Base-by-base conservation (phyloP, 371 early-diverging fungal species). In the Mortierella sp. region DNA sequence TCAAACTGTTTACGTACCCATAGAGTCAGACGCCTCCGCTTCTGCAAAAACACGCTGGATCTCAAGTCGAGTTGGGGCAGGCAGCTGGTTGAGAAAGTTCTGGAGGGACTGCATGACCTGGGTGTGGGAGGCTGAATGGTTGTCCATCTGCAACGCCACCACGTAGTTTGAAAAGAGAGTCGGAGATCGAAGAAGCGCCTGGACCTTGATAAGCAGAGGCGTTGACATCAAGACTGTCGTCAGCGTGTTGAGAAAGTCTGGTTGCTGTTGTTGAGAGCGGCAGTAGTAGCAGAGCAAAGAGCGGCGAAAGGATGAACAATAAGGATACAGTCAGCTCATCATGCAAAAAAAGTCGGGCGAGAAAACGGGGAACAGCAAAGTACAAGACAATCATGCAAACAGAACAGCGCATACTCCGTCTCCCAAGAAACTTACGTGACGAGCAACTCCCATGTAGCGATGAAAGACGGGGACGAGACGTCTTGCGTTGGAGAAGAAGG, bases 51-150 rank as follows among this genome's bases (percentile, higher is more conserved):
- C 87, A 59, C 74, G 81, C 67, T 82, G 80, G 53, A 88, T 78
- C 57, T 78, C 61, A 31, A 80, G 76, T n/a, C 83, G 82, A 2
- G 83, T 87, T 5, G 71, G 37, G 26, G 84, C 85, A 14, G 82
- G 78, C 31, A 81, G 75, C 21, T 71, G 43, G 24, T 78, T 76
- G 14, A 88, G 74, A 64, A 88, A 88, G n/a, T 43, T 73, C 50
- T 88, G 85, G 43, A 88, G 78, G 19, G 82, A 75, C 69, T 75
- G 80, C 88, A 88, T 88, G 40, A 88, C 88, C 51, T 87, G 82
- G 9, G 79, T 79, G 75, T 88, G 88, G 24, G 87, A 87, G 14
- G 88, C 88, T 0, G 87, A 87, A 44, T 74, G 82, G 61, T 87
- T 82, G 73, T 88, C 88, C 64, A 88, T 71, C 78, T 87, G 78